A percentile compares a stretch with the other conserved stretches of the same genome.
Evolutionary conservation across 192 early-diverging fungal species (phyloP).

Genomic region (Kickxella alabastrina): DNA sequence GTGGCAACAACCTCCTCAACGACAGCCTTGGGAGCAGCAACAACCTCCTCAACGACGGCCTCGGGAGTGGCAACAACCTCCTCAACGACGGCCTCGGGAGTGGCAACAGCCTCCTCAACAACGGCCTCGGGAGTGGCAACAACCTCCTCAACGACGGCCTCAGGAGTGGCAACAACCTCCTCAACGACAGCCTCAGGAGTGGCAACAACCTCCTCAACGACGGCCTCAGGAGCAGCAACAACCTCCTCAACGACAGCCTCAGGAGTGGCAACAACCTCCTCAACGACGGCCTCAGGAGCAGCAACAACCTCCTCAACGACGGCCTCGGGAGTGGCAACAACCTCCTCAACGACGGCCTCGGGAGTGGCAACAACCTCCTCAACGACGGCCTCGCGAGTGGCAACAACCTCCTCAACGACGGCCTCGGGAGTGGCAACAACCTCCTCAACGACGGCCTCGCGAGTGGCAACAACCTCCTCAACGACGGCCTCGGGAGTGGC

Average conservation of each 20-base stretch:
- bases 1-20: not conserved
- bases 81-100: not conserved
- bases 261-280: not conserved
- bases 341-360: not conserved
- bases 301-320: not conserved
- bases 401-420: not conserved
- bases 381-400: not conserved
- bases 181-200: not conserved
- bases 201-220: not conserved
- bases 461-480: not conserved
- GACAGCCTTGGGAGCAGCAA: not conserved
- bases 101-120: slow-evolving; percentile 1
- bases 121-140: slow-evolving; percentile 1
- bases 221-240: not conserved
- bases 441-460: not conserved
- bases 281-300: not conserved
- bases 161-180: not conserved
- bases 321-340: not conserved
- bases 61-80: not conserved
- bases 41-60: not conserved
- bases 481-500: not conserved
- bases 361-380: not conserved
- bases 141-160: not conserved
- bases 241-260: not conserved
- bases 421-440: not conserved